Base-by-base conservation (phyloP, 768 basidiomycete genomes). In the Agrocybe pediades region DNA sequence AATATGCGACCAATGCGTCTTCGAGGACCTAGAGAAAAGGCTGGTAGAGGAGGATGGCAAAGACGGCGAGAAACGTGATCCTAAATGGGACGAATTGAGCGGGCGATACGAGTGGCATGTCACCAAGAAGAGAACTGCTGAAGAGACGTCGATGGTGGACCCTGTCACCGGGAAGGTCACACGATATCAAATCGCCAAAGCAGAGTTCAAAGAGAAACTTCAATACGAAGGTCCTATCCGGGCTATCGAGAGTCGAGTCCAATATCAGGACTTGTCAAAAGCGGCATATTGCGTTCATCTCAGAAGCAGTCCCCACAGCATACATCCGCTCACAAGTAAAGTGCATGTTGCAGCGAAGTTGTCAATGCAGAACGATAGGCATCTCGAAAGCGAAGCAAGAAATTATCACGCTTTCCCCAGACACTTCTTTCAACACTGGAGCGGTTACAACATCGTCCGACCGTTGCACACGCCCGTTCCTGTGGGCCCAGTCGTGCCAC, bases 401-500 rank as follows among this genome's bases (percentile, higher is more conserved):
- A 76, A 75, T 43, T 84, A 83, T 60, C 67, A 75, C 59, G 29
- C 33, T 1, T 78, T 85, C 60, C 76, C 79, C 2, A 46, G 54
- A 11, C 74, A 80, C 52, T 67, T 82, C 43, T 78, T 73, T 56
- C 65, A 82, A 61, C 76, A 81, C 42, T 82, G 75, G 75, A 76
- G 63, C 54, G 82, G 83, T 3, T 74, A 71, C 54, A 79, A 81
- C 51, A 48, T 80, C 36, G 59, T 79, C 1, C 57, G 58, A 9
- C 78, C 79, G 2, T 53, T 82, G 5, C 65, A 67, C 25, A 60
- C 74, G 56, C 77, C 82, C 0, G 73, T 77, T 0, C 80, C 82
- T 2, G 68, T 80, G 3, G 68, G 72, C 6, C 74, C 86, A 0
- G 43, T 86, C 43, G 79, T 82, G 2, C 85, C 86, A 0, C 83